Base-by-base conservation (phyloP, 148 eudicot species). In the Beta vulgaris region DNA sequence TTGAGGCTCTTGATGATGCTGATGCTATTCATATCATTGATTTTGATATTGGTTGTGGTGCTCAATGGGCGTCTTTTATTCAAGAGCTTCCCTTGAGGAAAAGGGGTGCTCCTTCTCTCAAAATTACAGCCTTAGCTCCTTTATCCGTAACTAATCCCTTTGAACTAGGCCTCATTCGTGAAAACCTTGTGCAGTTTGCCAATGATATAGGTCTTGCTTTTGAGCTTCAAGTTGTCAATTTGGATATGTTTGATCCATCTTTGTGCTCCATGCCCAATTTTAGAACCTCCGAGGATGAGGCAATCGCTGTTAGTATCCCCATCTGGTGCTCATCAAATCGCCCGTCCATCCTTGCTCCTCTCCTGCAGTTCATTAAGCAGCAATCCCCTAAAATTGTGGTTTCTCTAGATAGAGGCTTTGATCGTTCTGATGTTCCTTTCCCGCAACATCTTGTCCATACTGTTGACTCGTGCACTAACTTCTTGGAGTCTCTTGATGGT, bases 21-120 rank as follows among this genome's bases (percentile, higher is more conserved):
- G 88, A 87, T 36, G 76, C 81, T 3, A 78, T 94, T 76, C 97
- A 91, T 62, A 77, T 94, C 19, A 61, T 94, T 23, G 98, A 94
- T 78, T 94, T 94, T 13, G 98, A 94, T 83, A 86, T 94, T 14
- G 91, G 96, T n/a, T 87, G 83, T 81, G 98, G 98, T 54, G 97
- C 93, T 51, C 97, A 91, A 81, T 94, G 98, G 98, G 93, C 97
- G 60, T 91, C 98, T 3, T 78, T 94, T 49, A 90, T 94, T 86
- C 97, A 94, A 59, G 98, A 94, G 85, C 97, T 94, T 43, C 89
- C 97, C 32, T 71, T 89, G 60, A 84, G 93, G 65, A 84, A 79
- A 37, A 76, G 80, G 9, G 91, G 93, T 1, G 77, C 88, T 0
- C 93, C 93, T 0, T 76, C 91, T 0, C 48, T 94, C 13, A 90